phyloP scores from a whole-genome alignment of 106 monocot species.

The Narthecium ossifragum region DNA sequence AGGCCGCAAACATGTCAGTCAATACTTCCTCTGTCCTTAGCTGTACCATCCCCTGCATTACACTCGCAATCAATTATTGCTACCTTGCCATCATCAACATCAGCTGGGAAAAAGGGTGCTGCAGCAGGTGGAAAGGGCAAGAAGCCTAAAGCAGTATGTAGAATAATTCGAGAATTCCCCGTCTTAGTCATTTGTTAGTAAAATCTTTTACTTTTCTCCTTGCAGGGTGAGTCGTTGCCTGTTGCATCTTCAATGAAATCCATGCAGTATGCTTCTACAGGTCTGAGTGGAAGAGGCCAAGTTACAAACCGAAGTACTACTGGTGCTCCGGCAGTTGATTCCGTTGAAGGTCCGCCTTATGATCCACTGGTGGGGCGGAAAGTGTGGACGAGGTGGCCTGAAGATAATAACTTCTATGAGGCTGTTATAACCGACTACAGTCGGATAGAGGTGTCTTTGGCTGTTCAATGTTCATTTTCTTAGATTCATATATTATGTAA shows the following conservation, averaged over 20 bases:
- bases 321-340: slow-evolving; percentile 30
- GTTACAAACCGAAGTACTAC: slow-evolving; percentile 27
- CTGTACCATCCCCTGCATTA: slow-evolving; percentile 47
- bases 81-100: slow-evolving; percentile 54
- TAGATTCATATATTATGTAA: slow-evolving; percentile 3
- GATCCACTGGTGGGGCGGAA: slow-evolving; percentile 79
- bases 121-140: slow-evolving; percentile 49
- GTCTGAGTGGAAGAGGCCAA: slow-evolving; percentile 32
- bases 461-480: slow-evolving; percentile 12
- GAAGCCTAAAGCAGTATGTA: slow-evolving; percentile 77
- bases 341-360: slow-evolving; percentile 30
- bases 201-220: slow-evolving; percentile 1
- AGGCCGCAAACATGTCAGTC: slow-evolving; percentile 68
- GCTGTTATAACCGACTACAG: slow-evolving; percentile 94
- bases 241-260: slow-evolving; percentile 38
- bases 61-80: slow-evolving; percentile 37
- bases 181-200: too few relatives aligned
- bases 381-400: slow-evolving; percentile 90
- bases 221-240: slow-evolving; percentile 48
- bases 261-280: slow-evolving; percentile 31
- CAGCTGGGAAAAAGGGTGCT: slow-evolving; percentile 56
- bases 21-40: slow-evolving; percentile 48
- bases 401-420: slow-evolving; percentile 90
- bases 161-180: neutral
- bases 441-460: slow-evolving; percentile 53